Conservation (phyloP, 495 filamentous ascomycete genomes). For the Xylaria venustula region DNA sequence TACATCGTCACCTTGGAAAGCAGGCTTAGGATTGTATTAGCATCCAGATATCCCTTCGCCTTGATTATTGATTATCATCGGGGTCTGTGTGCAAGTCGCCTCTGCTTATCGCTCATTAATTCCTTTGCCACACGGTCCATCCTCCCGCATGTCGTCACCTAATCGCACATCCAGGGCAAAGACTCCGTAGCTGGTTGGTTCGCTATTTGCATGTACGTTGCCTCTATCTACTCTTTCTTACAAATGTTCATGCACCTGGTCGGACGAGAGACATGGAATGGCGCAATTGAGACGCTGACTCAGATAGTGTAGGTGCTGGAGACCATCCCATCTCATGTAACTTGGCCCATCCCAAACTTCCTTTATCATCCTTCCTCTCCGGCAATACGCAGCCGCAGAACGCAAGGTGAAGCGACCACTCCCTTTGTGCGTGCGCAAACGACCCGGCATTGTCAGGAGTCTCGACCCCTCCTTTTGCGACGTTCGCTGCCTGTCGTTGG, state of each 20-base stretch:
- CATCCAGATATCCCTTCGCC: slow-evolving; percentile 7
- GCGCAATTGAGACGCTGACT: not conserved
- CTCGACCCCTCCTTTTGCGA: not conserved
- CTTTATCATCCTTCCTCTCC: not conserved
- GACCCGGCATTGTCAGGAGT: not conserved
- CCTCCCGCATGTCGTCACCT: slow-evolving; percentile 1
- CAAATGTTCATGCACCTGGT: not conserved
- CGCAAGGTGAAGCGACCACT: not conserved
- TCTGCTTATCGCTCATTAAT: not conserved
- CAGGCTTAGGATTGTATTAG: slow-evolving; percentile 5
- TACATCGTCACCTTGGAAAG: slow-evolving; percentile 7
- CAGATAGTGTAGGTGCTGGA: not conserved
- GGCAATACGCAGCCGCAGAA: not conserved
- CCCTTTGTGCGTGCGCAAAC: not conserved
- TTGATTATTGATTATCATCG: not conserved
- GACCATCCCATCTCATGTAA: not conserved
- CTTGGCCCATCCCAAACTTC: not conserved
- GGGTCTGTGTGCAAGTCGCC: not conserved
- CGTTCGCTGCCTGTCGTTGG: not conserved
- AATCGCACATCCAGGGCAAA: not conserved
- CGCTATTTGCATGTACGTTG: no score
- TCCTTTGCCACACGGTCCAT: not conserved
- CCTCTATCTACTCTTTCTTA: no score
- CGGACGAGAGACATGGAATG: not conserved
- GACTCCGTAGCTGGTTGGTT: not conserved